Conservation (phyloP, 2,329 filamentous ascomycete species). For the Apiospora sp. region DNA sequence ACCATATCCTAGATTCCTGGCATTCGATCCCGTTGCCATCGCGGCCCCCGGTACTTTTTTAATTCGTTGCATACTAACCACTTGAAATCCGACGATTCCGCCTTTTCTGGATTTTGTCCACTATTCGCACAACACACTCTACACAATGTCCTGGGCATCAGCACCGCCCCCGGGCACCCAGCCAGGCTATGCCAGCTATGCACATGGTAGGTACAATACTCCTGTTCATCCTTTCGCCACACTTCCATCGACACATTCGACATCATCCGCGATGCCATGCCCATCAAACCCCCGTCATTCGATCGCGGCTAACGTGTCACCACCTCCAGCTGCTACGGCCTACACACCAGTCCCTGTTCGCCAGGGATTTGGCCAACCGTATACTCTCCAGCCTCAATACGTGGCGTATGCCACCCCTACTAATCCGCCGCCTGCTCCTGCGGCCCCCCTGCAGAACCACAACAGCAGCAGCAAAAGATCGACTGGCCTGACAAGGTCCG, state of each 20-base stretch:
- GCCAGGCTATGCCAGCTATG: conserved; percentile 35
- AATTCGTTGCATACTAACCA: conserved; percentile 18
- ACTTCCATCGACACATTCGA: neutral
- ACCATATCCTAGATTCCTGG: neutral
- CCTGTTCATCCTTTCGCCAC: neutral
- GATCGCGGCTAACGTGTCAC: conserved; percentile 39
- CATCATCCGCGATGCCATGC: neutral
- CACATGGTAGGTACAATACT: conserved; percentile 33
- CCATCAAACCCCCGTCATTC: neutral
- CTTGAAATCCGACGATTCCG: neutral
- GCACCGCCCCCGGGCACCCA: conserved; percentile 40
- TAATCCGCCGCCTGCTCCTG: conserved; percentile 42
- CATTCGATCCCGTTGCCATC: neutral
- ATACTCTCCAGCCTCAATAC: conserved; percentile 42
- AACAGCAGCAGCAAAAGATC: conserved; percentile 64
- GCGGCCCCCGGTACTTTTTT: neutral
- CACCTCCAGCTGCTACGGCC: conserved; percentile 44
- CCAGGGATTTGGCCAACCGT: conserved; percentile 45
- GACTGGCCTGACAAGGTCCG: conserved; percentile 86
- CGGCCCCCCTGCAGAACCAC: conserved; percentile 42
- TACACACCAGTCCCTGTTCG: conserved; percentile 55
- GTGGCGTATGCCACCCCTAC: conserved; percentile 40
- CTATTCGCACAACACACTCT: neutral
- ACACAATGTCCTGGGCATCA: conserved; percentile 28
- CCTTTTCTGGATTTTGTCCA: neutral